Conservation (phyloP, 345 rosid species). For the Linum trigynum region DNA sequence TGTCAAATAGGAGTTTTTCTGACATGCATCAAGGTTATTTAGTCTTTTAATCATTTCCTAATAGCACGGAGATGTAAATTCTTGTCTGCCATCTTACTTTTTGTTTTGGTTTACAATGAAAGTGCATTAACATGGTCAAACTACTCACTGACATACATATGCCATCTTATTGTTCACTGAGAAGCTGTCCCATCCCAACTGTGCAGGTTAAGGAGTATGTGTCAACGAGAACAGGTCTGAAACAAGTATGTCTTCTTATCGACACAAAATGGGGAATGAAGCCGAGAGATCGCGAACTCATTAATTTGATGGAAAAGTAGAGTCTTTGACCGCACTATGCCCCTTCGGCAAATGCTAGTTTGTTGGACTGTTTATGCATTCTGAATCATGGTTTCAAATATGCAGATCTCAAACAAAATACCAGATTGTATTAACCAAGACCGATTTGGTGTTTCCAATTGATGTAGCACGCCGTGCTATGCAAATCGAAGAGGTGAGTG, state of each 20-base stretch:
- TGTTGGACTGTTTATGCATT: slow-evolving; percentile 17
- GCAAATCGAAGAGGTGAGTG: slow-evolving; percentile 89
- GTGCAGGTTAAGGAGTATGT: slow-evolving; percentile 83
- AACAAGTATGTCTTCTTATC: slow-evolving; percentile 82
- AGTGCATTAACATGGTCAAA: slow-evolving; percentile 27
- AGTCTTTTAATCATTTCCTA: too few species aligned
- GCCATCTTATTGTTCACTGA: slow-evolving; percentile 19
- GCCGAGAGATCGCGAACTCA: slow-evolving; percentile 81
- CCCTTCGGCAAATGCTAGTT: slow-evolving; percentile 24
- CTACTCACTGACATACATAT: slow-evolving; percentile 10
- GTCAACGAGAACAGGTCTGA: slow-evolving; percentile 66
- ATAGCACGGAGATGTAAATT: neutral
- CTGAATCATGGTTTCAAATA: neutral
- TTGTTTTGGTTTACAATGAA: slow-evolving; percentile 22
- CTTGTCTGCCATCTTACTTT: slow-evolving; percentile 2
- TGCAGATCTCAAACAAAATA: slow-evolving; percentile 79
- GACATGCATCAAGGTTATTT: too few species aligned
- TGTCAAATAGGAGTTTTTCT: neutral
- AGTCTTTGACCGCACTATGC: slow-evolving; percentile 26
- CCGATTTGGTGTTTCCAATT: slow-evolving; percentile 74
- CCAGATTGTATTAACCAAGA: slow-evolving; percentile 91
- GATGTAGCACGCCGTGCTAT: slow-evolving; percentile 94
- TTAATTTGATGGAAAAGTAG: slow-evolving; percentile 83
- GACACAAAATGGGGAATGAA: slow-evolving; percentile 99
- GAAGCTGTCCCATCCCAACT: slow-evolving; percentile 1